phyloP scores from a whole-genome alignment of 1,284 basidiomycete species.

The Cronartium ribicola region DNA sequence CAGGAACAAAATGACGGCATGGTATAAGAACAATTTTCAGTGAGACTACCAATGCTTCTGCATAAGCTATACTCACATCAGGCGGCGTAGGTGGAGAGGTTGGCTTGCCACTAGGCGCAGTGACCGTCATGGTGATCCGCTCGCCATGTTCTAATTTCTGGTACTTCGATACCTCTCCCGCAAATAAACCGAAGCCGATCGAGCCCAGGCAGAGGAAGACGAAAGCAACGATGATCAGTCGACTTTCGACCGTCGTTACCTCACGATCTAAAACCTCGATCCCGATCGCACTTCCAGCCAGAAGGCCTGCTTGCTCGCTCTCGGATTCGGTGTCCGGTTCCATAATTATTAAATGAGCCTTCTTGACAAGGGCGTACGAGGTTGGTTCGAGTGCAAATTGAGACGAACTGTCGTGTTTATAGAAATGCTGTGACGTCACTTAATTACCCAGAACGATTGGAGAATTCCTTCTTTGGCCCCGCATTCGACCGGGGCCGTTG shows the following conservation, averaged over 20 bases:
- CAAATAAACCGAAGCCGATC: constrained; percentile 30
- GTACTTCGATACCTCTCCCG: constrained; percentile 5
- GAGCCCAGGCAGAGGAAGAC: constrained; percentile 7
- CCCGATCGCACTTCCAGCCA: not conserved
- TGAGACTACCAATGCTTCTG: not conserved
- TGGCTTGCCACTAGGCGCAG: constrained; percentile 8
- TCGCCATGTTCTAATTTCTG: not conserved
- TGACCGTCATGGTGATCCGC: not conserved
- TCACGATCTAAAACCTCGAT: constrained; percentile 5
- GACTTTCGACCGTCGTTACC: constrained; percentile 13
- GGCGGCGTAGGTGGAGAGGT: not conserved
- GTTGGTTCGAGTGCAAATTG: too few species aligned
- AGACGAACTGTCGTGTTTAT: too few species aligned
- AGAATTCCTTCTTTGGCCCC: too few species aligned
- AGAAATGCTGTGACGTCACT: too few species aligned
- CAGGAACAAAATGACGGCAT: too few species aligned
- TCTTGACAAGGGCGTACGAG: too few species aligned
- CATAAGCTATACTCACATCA: not conserved
- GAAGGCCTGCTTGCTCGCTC: not conserved
- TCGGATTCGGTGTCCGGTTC: not conserved
- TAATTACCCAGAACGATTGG: too few species aligned
- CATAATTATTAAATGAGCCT: too few species aligned
- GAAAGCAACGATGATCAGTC: constrained; percentile 17
- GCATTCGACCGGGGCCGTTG: too few species aligned
- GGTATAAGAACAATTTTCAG: not conserved